Evolutionary conservation across 2,329 filamentous ascomycete species (phyloP), one percentile per base, ranked within the genome.

Genomic region (Aspergillus costaricaensis): DNA sequence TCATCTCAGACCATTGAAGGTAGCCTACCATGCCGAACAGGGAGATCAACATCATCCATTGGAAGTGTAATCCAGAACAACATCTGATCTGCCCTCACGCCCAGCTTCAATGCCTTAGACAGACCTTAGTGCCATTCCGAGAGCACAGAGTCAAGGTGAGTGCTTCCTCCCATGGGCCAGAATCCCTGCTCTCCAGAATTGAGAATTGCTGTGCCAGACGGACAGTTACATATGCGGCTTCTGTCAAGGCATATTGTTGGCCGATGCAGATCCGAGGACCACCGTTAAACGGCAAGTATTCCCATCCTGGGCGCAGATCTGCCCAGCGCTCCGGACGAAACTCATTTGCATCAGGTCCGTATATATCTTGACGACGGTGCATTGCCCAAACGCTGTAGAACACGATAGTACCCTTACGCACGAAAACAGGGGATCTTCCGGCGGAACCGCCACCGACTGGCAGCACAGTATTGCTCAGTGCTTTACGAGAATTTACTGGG

Each of bases 381-480:
- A 94, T 90, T 5, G 85, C 76, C 54, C 91, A 83, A 0, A 89
- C 81, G 49, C 81, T 86, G 79, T 91, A 94, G 49, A 75, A 81
- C 60, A 93, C 79, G 14, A 83, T 76, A 0, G 85, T 85, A 68
- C 87, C 85, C 72, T 91, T 88, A 53, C 84, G 82, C 4, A 91
- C 78, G 56, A 86, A 83, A 1, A 93, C 70, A 0, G 89, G 89
- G 32, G 82, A 77, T 2, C 77, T 76, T 27, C 78, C 70, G 72
- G 88, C 84, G 2, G 82, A 80, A 0, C 89, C 89, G 58, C 88
- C 88, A 62, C 89, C 76, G 4, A 69, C 61, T 4, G 78, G 78
- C 49, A 81, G 68, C 4, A 72, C 69, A 0, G 80, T 81, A 53
- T 77, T 74, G 23, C 60, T 67, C 4, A 71, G 61, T n/a, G 77